Conservation (phyloP, 208 protist genomes). For the Herpetomonas tarakana region DNA sequence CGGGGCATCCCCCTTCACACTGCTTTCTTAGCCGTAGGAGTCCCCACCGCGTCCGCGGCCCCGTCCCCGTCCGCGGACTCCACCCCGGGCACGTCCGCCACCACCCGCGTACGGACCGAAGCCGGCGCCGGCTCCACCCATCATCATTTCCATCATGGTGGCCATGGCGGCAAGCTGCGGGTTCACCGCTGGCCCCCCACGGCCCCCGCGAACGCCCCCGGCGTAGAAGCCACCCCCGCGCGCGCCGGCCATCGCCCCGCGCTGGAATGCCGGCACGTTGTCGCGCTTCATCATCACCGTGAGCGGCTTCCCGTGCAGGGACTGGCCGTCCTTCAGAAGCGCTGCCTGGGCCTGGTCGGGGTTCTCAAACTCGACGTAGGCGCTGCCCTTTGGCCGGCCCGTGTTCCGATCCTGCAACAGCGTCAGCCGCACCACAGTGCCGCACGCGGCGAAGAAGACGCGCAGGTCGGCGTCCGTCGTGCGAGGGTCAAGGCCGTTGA, state of each 20-base stretch:
- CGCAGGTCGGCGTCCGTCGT: slow-evolving; percentile 90
- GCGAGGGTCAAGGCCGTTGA: slow-evolving; percentile 87
- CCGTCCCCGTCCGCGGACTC: slow-evolving; percentile 28
- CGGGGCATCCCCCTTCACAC: too few species aligned
- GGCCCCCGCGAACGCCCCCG: slow-evolving; percentile 24
- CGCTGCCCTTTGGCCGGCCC: slow-evolving; percentile 89
- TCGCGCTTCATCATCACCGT: slow-evolving; percentile 85
- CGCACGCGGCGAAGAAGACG: slow-evolving; percentile 88
- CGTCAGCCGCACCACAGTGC: slow-evolving; percentile 88
- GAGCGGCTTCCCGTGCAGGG: slow-evolving; percentile 80
- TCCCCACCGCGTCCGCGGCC: slow-evolving; percentile 37
- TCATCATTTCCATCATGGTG: slow-evolving; percentile 82
- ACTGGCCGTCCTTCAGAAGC: slow-evolving; percentile 82
- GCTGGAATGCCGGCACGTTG: slow-evolving; percentile 81
- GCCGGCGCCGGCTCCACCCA: slow-evolving; percentile 42
- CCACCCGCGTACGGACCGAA: slow-evolving; percentile 63
- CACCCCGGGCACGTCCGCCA: slow-evolving; percentile 37
- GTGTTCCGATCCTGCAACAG: slow-evolving; percentile 90
- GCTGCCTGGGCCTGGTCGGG: slow-evolving; percentile 79
- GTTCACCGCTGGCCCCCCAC: slow-evolving; percentile 26
- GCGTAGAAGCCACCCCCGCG: slow-evolving; percentile 32
- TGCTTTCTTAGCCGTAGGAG: too few species aligned
- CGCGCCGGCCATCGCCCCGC: slow-evolving; percentile 34
- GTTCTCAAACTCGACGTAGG: slow-evolving; percentile 92
- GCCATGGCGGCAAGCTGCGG: slow-evolving; percentile 72